phyloP scores from a whole-genome alignment of 2,329 filamentous ascomycete species.

The Exophiala bonariae region DNA sequence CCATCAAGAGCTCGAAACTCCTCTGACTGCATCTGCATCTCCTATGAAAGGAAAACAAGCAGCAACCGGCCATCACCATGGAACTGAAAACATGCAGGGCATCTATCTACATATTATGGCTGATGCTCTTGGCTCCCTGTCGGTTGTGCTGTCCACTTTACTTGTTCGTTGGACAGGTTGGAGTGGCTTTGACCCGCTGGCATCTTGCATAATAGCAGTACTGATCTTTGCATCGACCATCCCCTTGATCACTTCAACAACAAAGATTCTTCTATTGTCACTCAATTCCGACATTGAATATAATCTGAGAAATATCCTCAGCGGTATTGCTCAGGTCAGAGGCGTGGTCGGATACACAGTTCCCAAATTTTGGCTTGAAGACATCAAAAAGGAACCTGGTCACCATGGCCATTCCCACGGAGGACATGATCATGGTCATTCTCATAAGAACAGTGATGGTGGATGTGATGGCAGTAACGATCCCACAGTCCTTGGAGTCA shows the following conservation, averaged over 20 bases:
- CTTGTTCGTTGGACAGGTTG: constrained; percentile 86
- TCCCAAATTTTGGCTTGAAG: constrained; percentile 87
- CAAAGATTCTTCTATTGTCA: constrained; percentile 77
- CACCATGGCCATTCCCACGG: constrained; percentile 32
- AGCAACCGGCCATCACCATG: constrained; percentile 54
- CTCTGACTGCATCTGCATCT: constrained; percentile 28
- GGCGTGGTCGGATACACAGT: constrained; percentile 84
- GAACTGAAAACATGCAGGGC: constrained; percentile 97
- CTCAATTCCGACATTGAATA: constrained; percentile 86
- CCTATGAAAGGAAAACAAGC: constrained; percentile 30
- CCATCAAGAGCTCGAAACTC: constrained; percentile 9
- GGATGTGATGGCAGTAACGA: constrained; percentile 16
- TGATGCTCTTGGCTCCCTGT: constrained; percentile 89
- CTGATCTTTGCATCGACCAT: constrained; percentile 91
- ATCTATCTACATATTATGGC: constrained; percentile 96
- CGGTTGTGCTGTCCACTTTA: constrained; percentile 87
- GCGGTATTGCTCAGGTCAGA: constrained; percentile 76
- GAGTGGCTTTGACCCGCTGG: constrained; percentile 92
- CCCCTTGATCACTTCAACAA: constrained; percentile 82
- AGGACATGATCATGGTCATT: constrained; percentile 33
- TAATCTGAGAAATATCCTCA: constrained; percentile 78
- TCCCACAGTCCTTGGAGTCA: constrained; percentile 70
- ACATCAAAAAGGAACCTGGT: constrained; percentile 33
- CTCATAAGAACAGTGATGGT: constrained; percentile 30
- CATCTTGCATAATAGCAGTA: constrained; percentile 88